phyloP scores from a whole-genome alignment of 1,284 basidiomycete species.

The Blastosporella zonata region DNA sequence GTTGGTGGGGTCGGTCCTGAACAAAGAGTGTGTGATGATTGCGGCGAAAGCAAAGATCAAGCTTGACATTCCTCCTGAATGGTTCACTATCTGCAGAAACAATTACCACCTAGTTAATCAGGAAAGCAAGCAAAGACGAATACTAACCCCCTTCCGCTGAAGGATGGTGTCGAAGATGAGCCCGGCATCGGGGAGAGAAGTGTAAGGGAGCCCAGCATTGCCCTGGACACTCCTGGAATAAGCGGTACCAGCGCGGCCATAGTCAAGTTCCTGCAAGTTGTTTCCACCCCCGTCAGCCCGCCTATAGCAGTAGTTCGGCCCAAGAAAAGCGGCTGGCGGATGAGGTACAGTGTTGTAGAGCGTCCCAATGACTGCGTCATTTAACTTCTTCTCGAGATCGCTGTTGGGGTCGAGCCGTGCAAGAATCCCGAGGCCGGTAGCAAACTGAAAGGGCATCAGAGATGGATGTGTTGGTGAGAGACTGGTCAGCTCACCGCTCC shows the following conservation, averaged over 20 bases:
- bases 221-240: constrained; percentile 49
- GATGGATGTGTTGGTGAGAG: background rate
- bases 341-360: constrained; percentile 50
- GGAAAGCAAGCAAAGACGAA: background rate
- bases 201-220: constrained; percentile 28
- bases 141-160: constrained; percentile 29
- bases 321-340: constrained; percentile 41
- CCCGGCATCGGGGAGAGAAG: constrained; percentile 44
- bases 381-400: constrained; percentile 24
- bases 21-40: constrained; percentile 45
- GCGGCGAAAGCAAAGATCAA: constrained; percentile 47
- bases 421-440: constrained; percentile 29
- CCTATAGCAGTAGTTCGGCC: constrained; percentile 35
- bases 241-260: constrained; percentile 41
- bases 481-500: constrained; percentile 24
- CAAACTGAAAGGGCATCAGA: constrained; percentile 24
- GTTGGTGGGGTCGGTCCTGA: constrained; percentile 37
- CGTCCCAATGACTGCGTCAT: constrained; percentile 25
- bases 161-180: constrained; percentile 49
- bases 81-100: constrained; percentile 26
- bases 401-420: constrained; percentile 27
- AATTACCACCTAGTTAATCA: background rate
- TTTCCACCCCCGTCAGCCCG: constrained; percentile 43
- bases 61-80: constrained; percentile 47
- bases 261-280: constrained; percentile 36